Conservation (phyloP, 2,329 filamentous ascomycete genomes). For the Boeremia exigua region DNA sequence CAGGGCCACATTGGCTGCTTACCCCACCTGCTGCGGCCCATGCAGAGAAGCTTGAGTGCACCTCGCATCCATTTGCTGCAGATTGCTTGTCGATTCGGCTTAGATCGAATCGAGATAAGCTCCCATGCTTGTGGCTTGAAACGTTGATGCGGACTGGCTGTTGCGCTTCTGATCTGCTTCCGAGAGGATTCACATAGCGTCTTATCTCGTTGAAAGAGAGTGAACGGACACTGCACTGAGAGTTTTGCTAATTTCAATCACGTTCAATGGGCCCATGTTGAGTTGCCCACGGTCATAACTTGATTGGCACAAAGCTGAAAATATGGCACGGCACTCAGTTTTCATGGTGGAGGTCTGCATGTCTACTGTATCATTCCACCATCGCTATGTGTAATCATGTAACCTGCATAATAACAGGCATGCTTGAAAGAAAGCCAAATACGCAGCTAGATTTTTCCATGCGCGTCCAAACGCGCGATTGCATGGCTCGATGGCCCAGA, state of each 20-base stretch:
- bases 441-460: not conserved
- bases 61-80: not conserved
- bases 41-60: slow-evolving; percentile 6
- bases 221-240: no score
- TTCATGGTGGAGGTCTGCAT: not conserved
- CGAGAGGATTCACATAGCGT: not conserved
- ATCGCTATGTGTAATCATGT: not conserved
- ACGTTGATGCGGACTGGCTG: not conserved
- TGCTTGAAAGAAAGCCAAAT: not conserved
- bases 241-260: no score
- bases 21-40: slow-evolving; percentile 2
- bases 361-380: not conserved
- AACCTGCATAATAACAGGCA: not conserved
- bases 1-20: slow-evolving; percentile 3
- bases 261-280: no score
- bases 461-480: not conserved
- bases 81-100: not conserved
- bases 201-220: no score
- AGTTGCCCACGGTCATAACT: no score
- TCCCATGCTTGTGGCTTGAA: not conserved
- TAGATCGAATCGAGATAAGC: not conserved
- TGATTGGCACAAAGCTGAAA: no score
- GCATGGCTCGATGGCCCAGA: slow-evolving; percentile 1
- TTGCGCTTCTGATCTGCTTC: not conserved
- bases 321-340: no score